A percentile compares a stretch with the other conserved stretches of the same genome.
These are phyloP conservation scores for Quercus parvula DNA, from an alignment of 306 rosid species.

Conservation along the genomic window DNA sequence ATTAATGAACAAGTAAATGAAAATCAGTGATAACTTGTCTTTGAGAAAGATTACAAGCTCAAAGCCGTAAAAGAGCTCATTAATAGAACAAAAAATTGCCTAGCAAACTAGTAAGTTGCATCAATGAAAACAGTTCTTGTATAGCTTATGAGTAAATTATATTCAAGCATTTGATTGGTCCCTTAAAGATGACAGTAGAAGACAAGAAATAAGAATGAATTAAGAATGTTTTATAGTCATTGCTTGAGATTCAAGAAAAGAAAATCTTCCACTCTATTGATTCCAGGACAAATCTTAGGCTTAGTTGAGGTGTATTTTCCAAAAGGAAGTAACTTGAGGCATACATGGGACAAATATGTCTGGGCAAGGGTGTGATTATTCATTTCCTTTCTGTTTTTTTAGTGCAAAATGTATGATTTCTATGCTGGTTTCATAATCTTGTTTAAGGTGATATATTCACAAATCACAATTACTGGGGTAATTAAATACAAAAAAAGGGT, in stretches of 20 bases:
- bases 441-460: background rate
- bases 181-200: background rate
- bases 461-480: too few species aligned
- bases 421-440: background rate
- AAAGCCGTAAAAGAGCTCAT: too few species aligned
- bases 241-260: background rate
- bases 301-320: background rate
- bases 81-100: too few species aligned
- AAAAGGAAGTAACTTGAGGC: background rate
- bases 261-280: background rate
- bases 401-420: background rate
- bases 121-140: background rate
- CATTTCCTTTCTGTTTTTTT: too few species aligned
- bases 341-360: too few species aligned
- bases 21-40: too few species aligned
- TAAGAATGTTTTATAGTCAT: background rate
- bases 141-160: background rate
- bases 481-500: too few species aligned
- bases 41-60: too few species aligned
- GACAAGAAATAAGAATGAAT: background rate
- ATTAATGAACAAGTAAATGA: background rate
- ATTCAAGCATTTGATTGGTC: background rate
- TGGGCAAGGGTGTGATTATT: too few species aligned
- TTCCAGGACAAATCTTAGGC: background rate
- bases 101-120: too few species aligned